Evolutionary conservation across 176 grass and related monocot genomes (phyloP).

Genomic region (barley (Hordeum vulgare)): DNA sequence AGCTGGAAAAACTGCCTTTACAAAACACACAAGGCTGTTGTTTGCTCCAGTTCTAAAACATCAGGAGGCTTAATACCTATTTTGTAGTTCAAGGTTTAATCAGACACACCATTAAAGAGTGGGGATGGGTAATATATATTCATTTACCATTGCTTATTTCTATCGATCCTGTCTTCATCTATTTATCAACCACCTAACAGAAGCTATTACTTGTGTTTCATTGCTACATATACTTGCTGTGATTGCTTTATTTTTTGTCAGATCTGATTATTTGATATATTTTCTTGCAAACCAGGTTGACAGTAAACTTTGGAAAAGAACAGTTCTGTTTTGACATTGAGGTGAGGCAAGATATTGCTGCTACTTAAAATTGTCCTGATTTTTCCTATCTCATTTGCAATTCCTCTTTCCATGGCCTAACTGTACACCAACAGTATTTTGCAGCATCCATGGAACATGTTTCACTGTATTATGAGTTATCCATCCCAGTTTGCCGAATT

Average conservation of each 20-base stretch:
- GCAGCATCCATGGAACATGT: background rate
- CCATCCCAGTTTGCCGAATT: background rate
- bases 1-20: background rate
- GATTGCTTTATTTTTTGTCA: conserved; percentile 22
- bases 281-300: conserved; percentile 49
- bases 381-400: background rate
- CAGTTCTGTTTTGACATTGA: conserved; percentile 87
- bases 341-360: conserved; percentile 33
- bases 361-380: background rate
- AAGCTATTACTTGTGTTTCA: background rate
- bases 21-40: background rate
- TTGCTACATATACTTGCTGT: background rate
- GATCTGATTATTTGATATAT: background rate
- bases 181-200: background rate
- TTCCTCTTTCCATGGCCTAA: background rate
- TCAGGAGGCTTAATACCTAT: background rate
- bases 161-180: background rate
- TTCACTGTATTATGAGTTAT: conserved; percentile 12
- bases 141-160: background rate
- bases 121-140: background rate
- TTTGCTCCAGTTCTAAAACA: background rate
- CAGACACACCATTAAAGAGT: background rate
- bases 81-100: background rate
- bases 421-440: background rate
- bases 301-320: conserved; percentile 84